Evolutionary conservation across 1,284 basidiomycete species (phyloP).

Genomic region (Puccinia coronata): DNA sequence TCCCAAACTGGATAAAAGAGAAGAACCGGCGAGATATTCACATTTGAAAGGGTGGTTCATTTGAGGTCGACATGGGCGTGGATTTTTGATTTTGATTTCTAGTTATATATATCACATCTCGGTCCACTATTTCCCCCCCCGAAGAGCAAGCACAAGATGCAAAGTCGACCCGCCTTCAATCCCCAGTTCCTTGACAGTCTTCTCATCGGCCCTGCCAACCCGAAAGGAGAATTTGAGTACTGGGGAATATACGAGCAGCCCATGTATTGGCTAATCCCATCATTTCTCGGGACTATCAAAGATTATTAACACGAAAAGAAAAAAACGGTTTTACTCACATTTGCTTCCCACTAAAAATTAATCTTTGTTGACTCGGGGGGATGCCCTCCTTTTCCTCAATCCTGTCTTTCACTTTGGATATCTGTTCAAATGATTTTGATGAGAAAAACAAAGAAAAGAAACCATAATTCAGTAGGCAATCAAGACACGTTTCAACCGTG

Average conservation of each 20-base stretch:
- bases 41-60: not conserved
- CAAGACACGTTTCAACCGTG: too few species aligned
- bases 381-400: conserved; percentile 99
- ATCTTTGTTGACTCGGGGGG: conserved; percentile 90
- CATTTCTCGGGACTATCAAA: too few species aligned
- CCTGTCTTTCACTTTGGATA: conserved; percentile 93
- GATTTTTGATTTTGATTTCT: not conserved
- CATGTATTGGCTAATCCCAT: too few species aligned
- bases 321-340: conserved; percentile 73
- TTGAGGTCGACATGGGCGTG: not conserved
- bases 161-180: conserved; percentile 58
- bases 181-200: conserved; percentile 58
- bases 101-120: not conserved
- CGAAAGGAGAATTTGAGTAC: too few species aligned
- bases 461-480: not conserved
- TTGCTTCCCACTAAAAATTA: conserved; percentile 93
- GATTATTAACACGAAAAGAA: not conserved
- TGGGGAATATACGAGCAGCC: too few species aligned
- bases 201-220: conserved; percentile 58
- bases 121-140: conserved; percentile 28
- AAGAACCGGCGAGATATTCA: not conserved
- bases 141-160: conserved; percentile 54
- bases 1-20: not conserved
- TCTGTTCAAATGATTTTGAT: conserved; percentile 63
- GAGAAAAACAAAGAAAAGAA: not conserved